phyloP scores from a whole-genome alignment of 352 stramenopile genomes.

The Pythium monospermum region DNA sequence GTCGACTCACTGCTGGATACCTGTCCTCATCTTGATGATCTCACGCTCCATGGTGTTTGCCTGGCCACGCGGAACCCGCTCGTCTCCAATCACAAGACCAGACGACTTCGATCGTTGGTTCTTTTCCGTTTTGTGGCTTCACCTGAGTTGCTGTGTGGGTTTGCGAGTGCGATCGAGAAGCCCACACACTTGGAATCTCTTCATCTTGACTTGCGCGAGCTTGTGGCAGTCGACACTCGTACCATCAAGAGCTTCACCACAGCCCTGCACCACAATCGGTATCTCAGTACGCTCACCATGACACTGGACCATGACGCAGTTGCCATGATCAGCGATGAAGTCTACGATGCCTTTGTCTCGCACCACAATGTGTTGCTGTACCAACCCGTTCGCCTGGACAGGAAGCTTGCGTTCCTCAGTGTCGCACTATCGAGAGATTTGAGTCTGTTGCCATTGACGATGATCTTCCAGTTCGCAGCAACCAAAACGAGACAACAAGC shows the following conservation, averaged over 20 bases:
- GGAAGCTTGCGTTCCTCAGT: conserved; percentile 10
- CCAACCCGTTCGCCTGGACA: background rate
- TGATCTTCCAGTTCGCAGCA: no score
- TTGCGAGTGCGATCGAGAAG: background rate
- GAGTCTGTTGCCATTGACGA: no score
- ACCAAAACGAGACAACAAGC: no score
- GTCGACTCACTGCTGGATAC: background rate
- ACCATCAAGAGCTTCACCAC: conserved; percentile 1
- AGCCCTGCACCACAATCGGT: conserved; percentile 1
- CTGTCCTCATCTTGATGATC: background rate
- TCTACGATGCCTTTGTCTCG: conserved; percentile 10
- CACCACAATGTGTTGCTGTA: conserved; percentile 7
- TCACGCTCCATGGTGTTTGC: background rate
- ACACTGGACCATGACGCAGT: conserved; percentile 13
- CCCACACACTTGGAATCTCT: background rate
- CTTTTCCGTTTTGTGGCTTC: background rate
- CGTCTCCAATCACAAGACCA: no score
- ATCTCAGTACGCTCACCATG: background rate
- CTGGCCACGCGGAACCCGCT: no score
- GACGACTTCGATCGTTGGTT: no score
- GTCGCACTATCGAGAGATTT: no score
- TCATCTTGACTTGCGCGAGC: conserved; percentile 12
- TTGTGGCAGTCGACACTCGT: background rate
- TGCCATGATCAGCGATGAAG: conserved; percentile 2
- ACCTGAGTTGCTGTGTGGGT: background rate